phyloP scores from a whole-genome alignment of 148 eudicot species.

The Mesembryanthemum crystallinum region DNA sequence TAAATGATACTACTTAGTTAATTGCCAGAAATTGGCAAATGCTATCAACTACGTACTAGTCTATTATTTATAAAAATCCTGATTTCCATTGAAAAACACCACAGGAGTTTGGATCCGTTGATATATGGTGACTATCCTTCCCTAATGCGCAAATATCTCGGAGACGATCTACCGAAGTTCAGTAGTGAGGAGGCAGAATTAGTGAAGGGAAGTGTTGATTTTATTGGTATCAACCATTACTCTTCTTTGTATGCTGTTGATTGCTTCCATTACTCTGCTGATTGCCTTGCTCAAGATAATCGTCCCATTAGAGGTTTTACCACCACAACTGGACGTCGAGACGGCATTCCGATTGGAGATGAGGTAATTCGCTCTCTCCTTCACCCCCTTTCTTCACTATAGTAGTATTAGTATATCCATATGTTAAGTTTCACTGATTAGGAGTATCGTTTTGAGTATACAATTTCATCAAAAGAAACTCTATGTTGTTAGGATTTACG shows the following conservation, averaged over 20 bases:
- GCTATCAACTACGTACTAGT: no score
- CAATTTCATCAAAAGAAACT: no score
- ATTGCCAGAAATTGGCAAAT: no score
- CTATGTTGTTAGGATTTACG: no score
- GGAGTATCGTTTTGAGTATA: no score
- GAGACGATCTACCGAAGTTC: slow-evolving; percentile 52
- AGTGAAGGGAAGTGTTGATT: slow-evolving; percentile 63
- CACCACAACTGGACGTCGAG: slow-evolving; percentile 25
- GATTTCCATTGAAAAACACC: not conserved
- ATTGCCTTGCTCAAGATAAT: slow-evolving; percentile 25
- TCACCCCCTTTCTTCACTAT: not conserved
- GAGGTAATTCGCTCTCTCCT: slow-evolving; percentile 31
- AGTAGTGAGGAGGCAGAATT: slow-evolving; percentile 42
- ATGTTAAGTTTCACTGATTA: no score
- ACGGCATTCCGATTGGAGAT: slow-evolving; percentile 65
- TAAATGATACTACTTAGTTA: no score
- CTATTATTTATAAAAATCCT: no score
- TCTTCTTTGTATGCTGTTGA: slow-evolving; percentile 59
- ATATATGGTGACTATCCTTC: slow-evolving; percentile 73
- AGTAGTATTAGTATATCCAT: no score
- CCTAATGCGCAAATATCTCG: slow-evolving; percentile 50
- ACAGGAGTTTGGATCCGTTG: slow-evolving; percentile 75
- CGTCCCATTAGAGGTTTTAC: slow-evolving; percentile 56
- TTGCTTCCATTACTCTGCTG: slow-evolving; percentile 42
- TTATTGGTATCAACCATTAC: slow-evolving; percentile 85